Conservation (phyloP, 2,329 filamentous ascomycete genomes). For the Phialocephala subalpina region DNA sequence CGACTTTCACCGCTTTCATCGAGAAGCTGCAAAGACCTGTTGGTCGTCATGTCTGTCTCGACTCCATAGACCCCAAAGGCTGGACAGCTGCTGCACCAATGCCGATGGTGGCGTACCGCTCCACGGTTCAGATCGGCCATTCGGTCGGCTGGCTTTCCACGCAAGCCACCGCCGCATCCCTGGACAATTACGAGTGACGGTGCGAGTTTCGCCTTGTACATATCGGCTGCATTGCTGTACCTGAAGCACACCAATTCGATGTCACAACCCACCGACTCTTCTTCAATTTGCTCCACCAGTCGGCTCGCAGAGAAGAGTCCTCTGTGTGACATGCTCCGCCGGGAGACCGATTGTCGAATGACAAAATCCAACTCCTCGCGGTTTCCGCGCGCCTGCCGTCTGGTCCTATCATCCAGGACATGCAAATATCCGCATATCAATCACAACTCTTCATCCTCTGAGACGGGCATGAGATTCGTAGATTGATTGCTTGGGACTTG, state of each 20-base stretch:
- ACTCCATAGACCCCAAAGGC: neutral
- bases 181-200: neutral
- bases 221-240: neutral
- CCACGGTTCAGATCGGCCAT: constrained; percentile 1
- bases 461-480: constrained; percentile 5
- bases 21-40: neutral
- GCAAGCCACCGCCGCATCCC: neutral
- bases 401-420: constrained; percentile 7
- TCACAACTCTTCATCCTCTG: neutral
- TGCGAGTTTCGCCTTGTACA: neutral
- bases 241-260: constrained; percentile 3
- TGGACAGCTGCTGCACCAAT: neutral
- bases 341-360: constrained; percentile 5
- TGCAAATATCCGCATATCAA: constrained; percentile 3
- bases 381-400: constrained; percentile 4
- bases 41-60: neutral
- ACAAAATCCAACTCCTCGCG: neutral
- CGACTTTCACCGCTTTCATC: neutral
- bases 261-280: neutral
- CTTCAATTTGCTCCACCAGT: constrained; percentile 1
- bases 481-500: constrained; percentile 4
- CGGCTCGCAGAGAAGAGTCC: neutral
- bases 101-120: neutral
- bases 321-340: constrained; percentile 6
- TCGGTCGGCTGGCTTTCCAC: neutral